Base-by-base conservation (phyloP, 2,329 filamentous ascomycete species). In the Trichoderma arundinaceum region DNA sequence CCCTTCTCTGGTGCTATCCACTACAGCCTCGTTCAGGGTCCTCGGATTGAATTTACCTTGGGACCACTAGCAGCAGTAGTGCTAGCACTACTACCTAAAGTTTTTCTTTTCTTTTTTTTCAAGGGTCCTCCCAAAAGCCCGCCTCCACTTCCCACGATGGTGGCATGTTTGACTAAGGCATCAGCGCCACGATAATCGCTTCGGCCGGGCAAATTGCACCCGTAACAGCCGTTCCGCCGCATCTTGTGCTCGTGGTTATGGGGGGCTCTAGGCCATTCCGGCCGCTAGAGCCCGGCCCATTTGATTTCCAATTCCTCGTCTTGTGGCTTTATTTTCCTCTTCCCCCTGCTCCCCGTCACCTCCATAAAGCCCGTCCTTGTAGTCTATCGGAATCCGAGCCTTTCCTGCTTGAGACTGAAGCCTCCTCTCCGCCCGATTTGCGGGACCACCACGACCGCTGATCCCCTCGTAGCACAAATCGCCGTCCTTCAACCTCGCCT, bases 11-110 rank as follows among this genome's bases (percentile, higher is more conserved):
- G 4, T 43, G n/a, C 49, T 52, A 41, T 41, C 58, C 58, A 61
- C 58, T 17, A 17, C 59, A 63, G 59, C 59, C 59, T 63, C 49
- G 39, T 51, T 43, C 58, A 61, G 58, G 58, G 46, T 43, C 58
- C 58, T n/a, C n/a, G n/a, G n/a, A n/a, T n/a, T n/a, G n/a, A n/a
- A n/a, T n/a, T n/a, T n/a, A n/a, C n/a, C n/a, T n/a, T n/a, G n/a
- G n/a, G n/a, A n/a, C n/a, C n/a, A n/a, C n/a, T n/a, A n/a, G n/a
- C n/a, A n/a, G n/a, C n/a, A n/a, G n/a, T n/a, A 39, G 35, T 41
- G 22, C 35, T 62, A n/a, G 32, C 17, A 38, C 7, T 17, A 44
- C 7, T 53, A 13, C 15, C 28, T 35, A 12, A 32, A 12, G 35
- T 53, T 51, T 51, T 51, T 51, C 12, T 51, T 52, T 39, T 7